Evolutionary conservation across 192 early-diverging fungal genomes (phyloP).

Genomic region (Gonapodya prolifera): DNA sequence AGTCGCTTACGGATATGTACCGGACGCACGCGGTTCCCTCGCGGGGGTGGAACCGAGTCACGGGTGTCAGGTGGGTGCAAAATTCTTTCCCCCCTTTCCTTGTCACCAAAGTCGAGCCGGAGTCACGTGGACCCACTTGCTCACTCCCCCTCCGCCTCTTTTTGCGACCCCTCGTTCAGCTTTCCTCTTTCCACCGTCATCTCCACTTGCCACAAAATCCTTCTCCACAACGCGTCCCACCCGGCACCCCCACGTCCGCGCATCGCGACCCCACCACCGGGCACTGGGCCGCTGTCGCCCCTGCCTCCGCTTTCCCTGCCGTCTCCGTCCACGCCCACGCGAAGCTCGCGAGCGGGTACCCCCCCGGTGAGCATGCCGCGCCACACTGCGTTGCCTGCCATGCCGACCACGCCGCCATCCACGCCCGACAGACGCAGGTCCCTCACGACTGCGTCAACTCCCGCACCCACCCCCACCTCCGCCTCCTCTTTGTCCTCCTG

Average conservation of each 20-base stretch:
- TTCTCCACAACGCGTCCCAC: not conserved
- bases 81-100: not conserved
- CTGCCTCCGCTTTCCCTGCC: too few species aligned
- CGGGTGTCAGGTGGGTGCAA: not conserved
- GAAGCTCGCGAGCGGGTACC: too few species aligned
- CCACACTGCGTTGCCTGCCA: too few species aligned
- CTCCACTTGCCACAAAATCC: not conserved
- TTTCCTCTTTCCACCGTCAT: not conserved
- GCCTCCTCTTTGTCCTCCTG: too few species aligned
- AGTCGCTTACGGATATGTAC: not conserved
- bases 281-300: too few species aligned
- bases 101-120: too few species aligned
- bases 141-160: not conserved
- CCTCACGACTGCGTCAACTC: too few species aligned
- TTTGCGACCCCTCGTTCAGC: not conserved
- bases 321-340: too few species aligned
- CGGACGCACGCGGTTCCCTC: not conserved
- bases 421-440: too few species aligned
- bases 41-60: not conserved
- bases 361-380: too few species aligned
- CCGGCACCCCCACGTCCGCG: not conserved
- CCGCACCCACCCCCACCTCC: too few species aligned
- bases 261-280: not conserved
- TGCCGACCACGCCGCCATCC: not conserved
- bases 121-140: too few species aligned